Percentiles rank a stretch among this genome's conserved stretches.
Evolutionary conservation across 2,329 filamentous ascomycete genomes (phyloP).

Genomic region (Endoconidiophora laricicola): DNA sequence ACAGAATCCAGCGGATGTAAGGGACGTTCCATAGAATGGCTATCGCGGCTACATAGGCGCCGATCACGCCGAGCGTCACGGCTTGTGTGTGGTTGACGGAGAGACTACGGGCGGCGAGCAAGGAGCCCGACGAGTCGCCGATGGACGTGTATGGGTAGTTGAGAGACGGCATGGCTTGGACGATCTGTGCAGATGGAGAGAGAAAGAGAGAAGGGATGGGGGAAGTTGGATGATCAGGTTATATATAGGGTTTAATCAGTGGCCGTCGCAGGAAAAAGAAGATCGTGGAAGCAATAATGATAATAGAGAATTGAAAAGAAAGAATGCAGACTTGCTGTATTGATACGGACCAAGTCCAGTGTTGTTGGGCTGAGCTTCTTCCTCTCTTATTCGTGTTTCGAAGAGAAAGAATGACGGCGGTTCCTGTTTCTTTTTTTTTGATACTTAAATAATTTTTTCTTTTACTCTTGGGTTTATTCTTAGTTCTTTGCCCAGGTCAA

Average conservation of each 20-base stretch:
- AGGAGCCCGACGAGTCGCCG: background rate
- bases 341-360: too few species aligned
- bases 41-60: constrained; percentile 54
- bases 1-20: constrained; percentile 56
- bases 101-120: constrained; percentile 10
- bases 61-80: constrained; percentile 56
- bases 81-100: constrained; percentile 39
- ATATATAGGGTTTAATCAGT: too few species aligned
- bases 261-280: background rate
- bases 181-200: background rate
- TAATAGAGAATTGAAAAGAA: too few species aligned
- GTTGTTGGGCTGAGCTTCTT: background rate
- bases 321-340: too few species aligned
- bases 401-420: too few species aligned
- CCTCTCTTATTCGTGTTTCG: too few species aligned
- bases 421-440: too few species aligned
- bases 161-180: constrained; percentile 2
- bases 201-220: background rate
- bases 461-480: too few species aligned
- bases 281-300: background rate
- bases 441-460: too few species aligned
- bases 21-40: constrained; percentile 67
- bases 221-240: too few species aligned
- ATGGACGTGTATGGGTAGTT: constrained; percentile 1
- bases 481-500: too few species aligned